Base-by-base conservation (phyloP, 2,329 filamentous ascomycete species). In the Microthyrium microscopicum region DNA sequence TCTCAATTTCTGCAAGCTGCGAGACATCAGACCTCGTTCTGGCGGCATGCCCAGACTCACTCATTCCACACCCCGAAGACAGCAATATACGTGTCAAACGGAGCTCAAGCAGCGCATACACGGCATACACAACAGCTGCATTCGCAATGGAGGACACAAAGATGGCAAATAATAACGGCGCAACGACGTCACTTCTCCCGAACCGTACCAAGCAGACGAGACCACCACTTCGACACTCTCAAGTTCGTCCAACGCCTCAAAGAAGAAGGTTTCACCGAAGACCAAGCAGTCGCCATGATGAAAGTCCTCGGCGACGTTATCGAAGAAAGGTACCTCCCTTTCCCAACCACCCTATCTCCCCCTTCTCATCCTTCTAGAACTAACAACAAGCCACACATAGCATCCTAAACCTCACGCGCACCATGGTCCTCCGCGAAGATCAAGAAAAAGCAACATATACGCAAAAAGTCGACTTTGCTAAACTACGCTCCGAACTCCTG, bases 241-340 rank as follows among this genome's bases (percentile, higher is more conserved):
- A 94, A 93, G 60, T 93, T 98, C 52, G 85, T 98, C 25, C 82
- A 93, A 58, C 69, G 82, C 33, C 64, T 98, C 26, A 76, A 87
- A 54, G 72, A 72, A 43, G 89, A 98, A 53, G 89, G 89, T 0
- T 94, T 95, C 54, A 93, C 83, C 17, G 87, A 95, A 55, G 79
- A 85, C 44, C 89, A 98, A 57, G 77, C 85, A 3, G 84, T 83
- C 18, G 87, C 89, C n/a, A 89, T 94, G 79, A 95, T 98, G 89
- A 82, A 81, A 52, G 82, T 95, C 5, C 64, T 98, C 25, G 85
- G 84, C 56, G 85, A 95, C 54, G 87, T 95, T 7, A 94, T 98
- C 43, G 82, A 95, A 54, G 89, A 98, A 59, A 92, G 77, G 75
- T 77, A 44, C 17, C 49, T 12, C 15, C 26, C 20, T 36, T 19